Base-by-base conservation (phyloP, 2,329 filamentous ascomycete species). In the Colletotrichum sp. region DNA sequence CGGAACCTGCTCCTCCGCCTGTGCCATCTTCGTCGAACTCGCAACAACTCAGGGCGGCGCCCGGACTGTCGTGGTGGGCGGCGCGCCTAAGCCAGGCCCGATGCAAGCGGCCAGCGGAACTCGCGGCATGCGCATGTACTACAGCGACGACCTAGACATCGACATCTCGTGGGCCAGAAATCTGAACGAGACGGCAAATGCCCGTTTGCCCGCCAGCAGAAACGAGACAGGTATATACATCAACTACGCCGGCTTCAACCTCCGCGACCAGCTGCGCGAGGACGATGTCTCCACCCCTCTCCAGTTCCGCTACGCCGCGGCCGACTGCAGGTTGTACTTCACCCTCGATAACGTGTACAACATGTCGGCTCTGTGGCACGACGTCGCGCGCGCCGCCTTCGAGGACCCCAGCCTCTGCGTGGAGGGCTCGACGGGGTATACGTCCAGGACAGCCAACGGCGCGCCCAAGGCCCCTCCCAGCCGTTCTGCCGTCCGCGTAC, bases 71-170 rank as follows among this genome's bases (percentile, higher is more conserved):
- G 87, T 87, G 2, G 85, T 92, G 21, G 92, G 92, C n/a, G 92
- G 92, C 3, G 87, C 90, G 7, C 88, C 91, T 1, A 83, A 84
- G 10, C 77, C 84, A 3, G 81, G 80, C 3, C 87, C 89, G 2
- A 93, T 92, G 84, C 90, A 92, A 82, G 86, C 85, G 4, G 83
- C 92, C 3, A 91, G 91, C 32, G 91, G 90, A 10, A 86, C 89
- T 13, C 91, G 91, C 77, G 92, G 92, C 30, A 85, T 85, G 1
- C 86, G 88, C 71, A 80, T 84, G 3, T 76, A 76, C 0, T 82
- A 84, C 49, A 77, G 79, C 9, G 74, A 80, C 16, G 79, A 82
- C 8, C 76, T 79, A 2, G 68, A 72, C 16, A 32, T 21, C 12
- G 57, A 66, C 24, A 15, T 70, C 34, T 57, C 74, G 32, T 73